A percentile compares a stretch with the other conserved stretches of the same genome.
Evolutionary conservation across 371 early-diverging fungal genomes (phyloP).

Genomic region (Saksenaea oblongispora): DNA sequence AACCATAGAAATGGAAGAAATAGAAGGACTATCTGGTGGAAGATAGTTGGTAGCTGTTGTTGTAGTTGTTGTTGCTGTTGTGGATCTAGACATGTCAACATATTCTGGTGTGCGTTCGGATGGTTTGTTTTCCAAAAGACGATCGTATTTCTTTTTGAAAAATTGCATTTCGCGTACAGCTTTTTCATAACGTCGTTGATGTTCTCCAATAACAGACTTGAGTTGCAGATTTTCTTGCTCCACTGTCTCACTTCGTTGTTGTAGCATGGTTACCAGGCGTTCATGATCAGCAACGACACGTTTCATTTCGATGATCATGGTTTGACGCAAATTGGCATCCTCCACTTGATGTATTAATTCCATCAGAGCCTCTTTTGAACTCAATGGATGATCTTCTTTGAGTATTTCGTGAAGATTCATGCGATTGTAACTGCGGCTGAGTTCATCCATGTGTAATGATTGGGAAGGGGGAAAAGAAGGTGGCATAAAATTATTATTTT

Average conservation of each 20-base stretch:
- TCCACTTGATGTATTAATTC: constrained; percentile 24
- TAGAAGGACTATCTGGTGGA: not conserved
- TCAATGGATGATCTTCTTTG: constrained; percentile 13
- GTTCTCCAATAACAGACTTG: constrained; percentile 25
- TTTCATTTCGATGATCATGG: constrained; percentile 27
- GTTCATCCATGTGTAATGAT: constrained; percentile 6
- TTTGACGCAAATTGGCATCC: constrained; percentile 12
- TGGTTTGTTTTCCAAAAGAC: constrained; percentile 13
- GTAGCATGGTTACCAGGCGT: constrained; percentile 28
- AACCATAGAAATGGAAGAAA: not conserved
- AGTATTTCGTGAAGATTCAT: constrained; percentile 2
- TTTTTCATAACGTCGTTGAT: constrained; percentile 46
- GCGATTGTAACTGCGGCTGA: constrained; percentile 4
- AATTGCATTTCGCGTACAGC: constrained; percentile 54
- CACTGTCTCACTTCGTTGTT: constrained; percentile 22
- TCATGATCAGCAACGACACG: constrained; percentile 32
- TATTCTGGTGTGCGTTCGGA: not conserved
- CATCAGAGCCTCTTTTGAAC: constrained; percentile 18
- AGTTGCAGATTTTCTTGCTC: constrained; percentile 34
- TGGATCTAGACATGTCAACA: constrained; percentile 11
- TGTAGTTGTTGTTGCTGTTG: not conserved
- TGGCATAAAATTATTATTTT: not conserved
- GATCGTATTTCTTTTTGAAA: constrained; percentile 42
- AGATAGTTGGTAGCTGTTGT: not conserved
- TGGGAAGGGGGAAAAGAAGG: constrained; percentile 6